A percentile compares a stretch with the other conserved stretches of the same genome.
phyloP scores from a whole-genome alignment of 2,329 filamentous ascomycete genomes.

The Thelonectria olida region DNA sequence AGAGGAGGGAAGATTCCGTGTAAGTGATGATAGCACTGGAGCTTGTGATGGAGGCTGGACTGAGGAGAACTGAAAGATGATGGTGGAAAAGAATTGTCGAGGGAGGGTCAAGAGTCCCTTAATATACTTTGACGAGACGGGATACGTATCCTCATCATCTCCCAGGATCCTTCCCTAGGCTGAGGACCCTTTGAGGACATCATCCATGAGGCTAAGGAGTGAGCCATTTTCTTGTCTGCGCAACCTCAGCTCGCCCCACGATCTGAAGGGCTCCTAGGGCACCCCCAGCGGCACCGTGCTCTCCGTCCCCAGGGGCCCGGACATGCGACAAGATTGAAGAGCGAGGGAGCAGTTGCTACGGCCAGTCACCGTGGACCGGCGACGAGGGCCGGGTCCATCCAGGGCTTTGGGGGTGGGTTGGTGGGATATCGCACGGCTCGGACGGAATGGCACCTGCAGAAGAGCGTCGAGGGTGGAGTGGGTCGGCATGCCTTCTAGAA shows the following conservation, averaged over 20 bases:
- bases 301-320: constrained; percentile 21
- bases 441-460: constrained; percentile 20
- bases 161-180: constrained; percentile 19
- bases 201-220: constrained; percentile 36
- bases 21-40: constrained; percentile 14
- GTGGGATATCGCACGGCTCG: constrained; percentile 23
- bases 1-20: neutral
- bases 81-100: neutral
- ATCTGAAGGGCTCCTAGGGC: constrained; percentile 34
- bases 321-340: constrained; percentile 11
- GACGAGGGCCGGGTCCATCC: constrained; percentile 10
- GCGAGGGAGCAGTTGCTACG: neutral
- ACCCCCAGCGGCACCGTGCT: constrained; percentile 24
- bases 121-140: constrained; percentile 37
- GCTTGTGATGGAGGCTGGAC: neutral
- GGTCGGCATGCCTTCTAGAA: constrained; percentile 36
- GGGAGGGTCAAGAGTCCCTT: constrained; percentile 24
- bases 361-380: constrained; percentile 10
- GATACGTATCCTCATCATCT: constrained; percentile 38
- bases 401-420: neutral
- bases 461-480: constrained; percentile 12
- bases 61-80: constrained; percentile 3
- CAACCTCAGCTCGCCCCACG: constrained; percentile 39
- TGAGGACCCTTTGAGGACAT: constrained; percentile 16
- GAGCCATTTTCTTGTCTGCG: constrained; percentile 40